phyloP scores from a whole-genome alignment of 2,329 filamentous ascomycete genomes.

The Chrysosporium queenslandicum region DNA sequence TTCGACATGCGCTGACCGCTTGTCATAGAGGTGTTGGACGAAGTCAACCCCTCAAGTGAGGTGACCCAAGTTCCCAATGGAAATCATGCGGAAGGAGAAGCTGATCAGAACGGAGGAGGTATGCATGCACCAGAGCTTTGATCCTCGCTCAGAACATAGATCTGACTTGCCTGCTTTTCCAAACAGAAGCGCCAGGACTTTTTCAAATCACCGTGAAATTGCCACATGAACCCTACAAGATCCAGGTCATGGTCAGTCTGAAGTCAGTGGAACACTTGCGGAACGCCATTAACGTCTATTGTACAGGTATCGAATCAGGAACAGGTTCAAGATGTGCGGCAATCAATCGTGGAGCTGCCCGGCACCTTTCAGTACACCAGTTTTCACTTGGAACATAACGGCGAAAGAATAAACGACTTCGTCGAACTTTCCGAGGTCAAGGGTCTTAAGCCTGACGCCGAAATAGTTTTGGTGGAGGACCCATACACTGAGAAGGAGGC shows the following conservation, averaged over 20 bases:
- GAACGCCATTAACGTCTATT: constrained; percentile 17
- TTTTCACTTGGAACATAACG: constrained; percentile 91
- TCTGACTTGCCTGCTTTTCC: not conserved
- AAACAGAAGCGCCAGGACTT: constrained; percentile 35
- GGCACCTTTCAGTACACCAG: constrained; percentile 94
- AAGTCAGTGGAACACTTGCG: constrained; percentile 3
- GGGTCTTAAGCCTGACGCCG: constrained; percentile 64
- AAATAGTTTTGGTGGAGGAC: constrained; percentile 76
- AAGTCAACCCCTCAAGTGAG: constrained; percentile 10
- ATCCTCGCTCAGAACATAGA: not conserved
- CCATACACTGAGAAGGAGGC: constrained; percentile 98
- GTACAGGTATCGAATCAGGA: constrained; percentile 77
- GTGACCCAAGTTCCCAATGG: constrained; percentile 25
- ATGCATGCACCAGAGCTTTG: not conserved
- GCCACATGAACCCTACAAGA: constrained; percentile 66
- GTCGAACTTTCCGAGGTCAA: constrained; percentile 82
- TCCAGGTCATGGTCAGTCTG: constrained; percentile 68
- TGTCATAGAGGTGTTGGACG: constrained; percentile 12
- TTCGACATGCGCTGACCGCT: not conserved
- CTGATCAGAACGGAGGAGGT: constrained; percentile 23
- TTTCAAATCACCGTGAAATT: constrained; percentile 70
- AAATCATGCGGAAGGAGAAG: constrained; percentile 28
- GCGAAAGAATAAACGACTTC: constrained; percentile 88
- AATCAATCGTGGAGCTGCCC: constrained; percentile 89
- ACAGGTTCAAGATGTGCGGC: constrained; percentile 92